Percentiles rank a stretch among this genome's conserved stretches.
Evolutionary conservation across 495 filamentous ascomycete species (phyloP).

Genomic region (Xylaria cubensis): DNA sequence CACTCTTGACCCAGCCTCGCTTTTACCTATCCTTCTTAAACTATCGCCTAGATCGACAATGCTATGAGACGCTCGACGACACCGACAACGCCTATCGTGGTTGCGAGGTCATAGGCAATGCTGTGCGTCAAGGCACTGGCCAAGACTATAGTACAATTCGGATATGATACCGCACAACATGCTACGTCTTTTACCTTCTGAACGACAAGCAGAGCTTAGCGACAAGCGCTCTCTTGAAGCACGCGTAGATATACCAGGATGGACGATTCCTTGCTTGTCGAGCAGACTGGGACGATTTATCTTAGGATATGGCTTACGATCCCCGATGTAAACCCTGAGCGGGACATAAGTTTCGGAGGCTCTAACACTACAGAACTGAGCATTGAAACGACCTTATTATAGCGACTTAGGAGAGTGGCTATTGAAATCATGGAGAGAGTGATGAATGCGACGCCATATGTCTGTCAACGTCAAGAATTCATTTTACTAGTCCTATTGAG

Average conservation of each 20-base stretch:
- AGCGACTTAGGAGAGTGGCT: not conserved
- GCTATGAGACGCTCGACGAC: not conserved
- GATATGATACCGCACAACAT: not conserved
- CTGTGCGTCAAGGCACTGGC: not conserved
- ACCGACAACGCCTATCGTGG: not conserved
- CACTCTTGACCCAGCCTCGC: conserved; percentile 11
- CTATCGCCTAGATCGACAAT: not conserved
- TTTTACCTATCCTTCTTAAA: not conserved
- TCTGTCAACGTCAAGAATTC: not conserved
- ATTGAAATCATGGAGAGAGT: not conserved
- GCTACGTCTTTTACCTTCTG: not conserved
- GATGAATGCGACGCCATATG: not conserved
- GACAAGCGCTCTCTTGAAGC: not conserved
- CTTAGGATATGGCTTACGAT: not conserved
- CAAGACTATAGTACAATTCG: not conserved
- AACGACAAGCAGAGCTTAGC: not conserved
- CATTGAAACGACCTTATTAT: not conserved
- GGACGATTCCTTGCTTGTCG: not conserved
- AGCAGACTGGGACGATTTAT: not conserved
- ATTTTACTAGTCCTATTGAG: not conserved
- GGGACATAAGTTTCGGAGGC: not conserved
- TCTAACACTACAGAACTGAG: not conserved
- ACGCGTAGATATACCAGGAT: not conserved
- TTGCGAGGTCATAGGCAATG: not conserved
- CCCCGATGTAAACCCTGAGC: not conserved